Base-by-base conservation (phyloP, 805 yeast species). In the Barnettozyma wickerhamii region DNA sequence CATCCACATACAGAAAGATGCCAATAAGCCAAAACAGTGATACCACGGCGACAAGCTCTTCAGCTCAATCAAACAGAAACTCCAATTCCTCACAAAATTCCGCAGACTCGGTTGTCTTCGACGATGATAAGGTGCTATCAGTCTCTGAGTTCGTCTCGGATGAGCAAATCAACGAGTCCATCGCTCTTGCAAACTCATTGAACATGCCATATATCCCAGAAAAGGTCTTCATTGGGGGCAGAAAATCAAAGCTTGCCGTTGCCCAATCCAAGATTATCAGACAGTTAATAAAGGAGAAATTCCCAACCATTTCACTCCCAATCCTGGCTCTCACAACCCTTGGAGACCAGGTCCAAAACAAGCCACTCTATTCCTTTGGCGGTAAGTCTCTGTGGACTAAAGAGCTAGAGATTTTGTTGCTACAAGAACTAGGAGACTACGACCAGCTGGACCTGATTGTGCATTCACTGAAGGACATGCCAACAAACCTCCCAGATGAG, bases 311-410 rank as follows among this genome's bases (percentile, higher is more conserved):
- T 39, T 61, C 71, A n/a, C 83, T 90, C 58, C 80, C 89, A 20
- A 81, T 93, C 18, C 64, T 85, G 10, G 90, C 95, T 4, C 72
- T 87, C 29, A 74, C 82, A 39, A 91, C 99, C 1, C 69, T 93
- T 27, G 99, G 98, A 19, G 99, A 93, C 66, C 84, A 86, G 57
- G 81, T 84, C 23, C 93, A 80, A 58, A 75, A 73, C 56, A 81
- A 79, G 58, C 96, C 99, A 7, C 69, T 93, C 37, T 93, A 91
- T 62, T 77, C 95, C 4, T 93, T 93, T 64, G 98, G 97, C 32
- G 99, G 99, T 19, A 93, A 93, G 61, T 79, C 96, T 0, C 63
- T 93, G 19, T 93, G 99, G 99, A 93, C 99, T 3, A 85, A 86
- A 58, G 99, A 93, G 63, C 71, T 93, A 42, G 99, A 93, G 64